phyloP scores from a whole-genome alignment of 768 basidiomycete species.

The Naganishia randhawae region DNA sequence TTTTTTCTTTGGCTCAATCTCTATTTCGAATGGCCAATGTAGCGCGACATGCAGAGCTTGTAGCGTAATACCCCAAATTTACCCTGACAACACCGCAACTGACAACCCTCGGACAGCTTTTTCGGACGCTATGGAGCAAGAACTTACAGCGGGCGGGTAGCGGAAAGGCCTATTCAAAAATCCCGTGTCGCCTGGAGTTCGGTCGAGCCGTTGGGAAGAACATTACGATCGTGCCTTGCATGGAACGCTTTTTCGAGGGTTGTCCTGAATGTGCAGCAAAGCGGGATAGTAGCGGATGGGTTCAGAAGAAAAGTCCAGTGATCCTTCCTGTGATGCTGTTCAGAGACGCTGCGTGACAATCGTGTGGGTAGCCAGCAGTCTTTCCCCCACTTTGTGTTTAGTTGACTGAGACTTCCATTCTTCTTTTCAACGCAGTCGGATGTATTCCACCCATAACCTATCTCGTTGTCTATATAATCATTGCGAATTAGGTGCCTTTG shows the following conservation, averaged over 20 bases:
- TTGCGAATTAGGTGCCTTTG: background rate
- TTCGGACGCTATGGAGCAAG: background rate
- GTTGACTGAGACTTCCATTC: background rate
- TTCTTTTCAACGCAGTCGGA: background rate
- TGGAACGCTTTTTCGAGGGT: conserved; percentile 7
- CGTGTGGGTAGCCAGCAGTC: background rate
- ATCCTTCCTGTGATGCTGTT: too few species aligned
- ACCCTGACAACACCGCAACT: background rate
- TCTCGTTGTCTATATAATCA: conserved; percentile 1
- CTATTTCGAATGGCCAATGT: background rate
- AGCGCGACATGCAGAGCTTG: too few species aligned
- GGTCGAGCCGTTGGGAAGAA: background rate
- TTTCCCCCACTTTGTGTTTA: background rate
- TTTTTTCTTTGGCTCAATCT: background rate
- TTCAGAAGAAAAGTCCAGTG: background rate
- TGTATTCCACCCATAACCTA: background rate
- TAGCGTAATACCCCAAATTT: conserved; percentile 7
- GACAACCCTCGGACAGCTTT: conserved; percentile 10
- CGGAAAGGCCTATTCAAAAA: background rate
- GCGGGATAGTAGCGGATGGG: background rate
- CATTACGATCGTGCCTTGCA: background rate
- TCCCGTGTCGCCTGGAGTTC: background rate
- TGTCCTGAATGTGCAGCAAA: conserved; percentile 1
- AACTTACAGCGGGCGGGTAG: conserved; percentile 7
- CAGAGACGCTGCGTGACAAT: background rate